Conservation (phyloP, 495 filamentous ascomycete genomes). For the Talaromyces stipitatus region DNA sequence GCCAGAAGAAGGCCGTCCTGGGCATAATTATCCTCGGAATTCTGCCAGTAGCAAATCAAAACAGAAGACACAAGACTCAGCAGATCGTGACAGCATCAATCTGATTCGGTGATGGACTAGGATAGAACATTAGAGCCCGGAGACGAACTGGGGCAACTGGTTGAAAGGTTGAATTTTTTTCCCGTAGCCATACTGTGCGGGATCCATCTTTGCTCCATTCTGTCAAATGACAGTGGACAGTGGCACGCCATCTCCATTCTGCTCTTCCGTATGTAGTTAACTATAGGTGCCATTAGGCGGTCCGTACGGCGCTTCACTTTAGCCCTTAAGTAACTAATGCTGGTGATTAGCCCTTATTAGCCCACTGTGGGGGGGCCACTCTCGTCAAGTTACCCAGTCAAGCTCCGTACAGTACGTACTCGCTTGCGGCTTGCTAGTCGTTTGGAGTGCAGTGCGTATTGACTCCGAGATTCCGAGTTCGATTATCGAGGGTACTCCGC, state of each 20-base stretch:
- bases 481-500: not conserved
- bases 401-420: no score
- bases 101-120: not conserved
- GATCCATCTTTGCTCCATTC: not conserved
- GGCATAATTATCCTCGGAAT: not conserved
- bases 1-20: no score
- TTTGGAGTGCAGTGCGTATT: not conserved
- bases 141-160: not conserved
- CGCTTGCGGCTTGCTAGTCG: not conserved
- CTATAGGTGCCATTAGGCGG: not conserved
- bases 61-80: not conserved
- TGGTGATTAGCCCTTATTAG: not conserved
- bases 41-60: not conserved
- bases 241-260: not conserved
- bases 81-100: not conserved
- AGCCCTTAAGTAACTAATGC: conserved; percentile 3
- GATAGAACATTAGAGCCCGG: not conserved
- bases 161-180: not conserved
- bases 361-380: not conserved
- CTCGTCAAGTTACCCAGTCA: not conserved
- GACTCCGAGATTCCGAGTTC: not conserved
- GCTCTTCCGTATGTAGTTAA: not conserved
- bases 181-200: not conserved
- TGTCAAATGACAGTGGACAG: not conserved
- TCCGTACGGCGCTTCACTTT: not conserved